phyloP scores from a whole-genome alignment of 805 yeast genomes.

The Cyberlindnera petersonii region DNA sequence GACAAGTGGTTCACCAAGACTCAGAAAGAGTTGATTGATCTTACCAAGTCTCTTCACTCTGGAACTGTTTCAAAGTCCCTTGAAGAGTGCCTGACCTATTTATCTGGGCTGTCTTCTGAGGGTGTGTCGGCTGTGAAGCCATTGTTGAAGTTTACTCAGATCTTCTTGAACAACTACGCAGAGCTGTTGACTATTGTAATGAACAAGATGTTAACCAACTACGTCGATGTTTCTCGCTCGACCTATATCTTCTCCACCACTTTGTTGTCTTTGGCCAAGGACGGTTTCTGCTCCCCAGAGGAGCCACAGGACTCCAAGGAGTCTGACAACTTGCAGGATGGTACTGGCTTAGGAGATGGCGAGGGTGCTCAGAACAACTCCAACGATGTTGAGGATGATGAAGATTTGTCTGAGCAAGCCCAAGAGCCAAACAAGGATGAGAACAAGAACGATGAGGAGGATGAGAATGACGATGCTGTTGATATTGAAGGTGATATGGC shows the following conservation, averaged over 20 bases:
- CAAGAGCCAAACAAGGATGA: slow-evolving; percentile 73
- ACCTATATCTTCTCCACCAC: slow-evolving; percentile 53
- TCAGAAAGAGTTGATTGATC: slow-evolving; percentile 41
- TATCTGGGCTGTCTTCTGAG: slow-evolving; percentile 36
- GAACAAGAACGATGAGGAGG: slow-evolving; percentile 57
- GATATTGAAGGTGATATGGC: slow-evolving; percentile 98
- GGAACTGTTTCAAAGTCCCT: slow-evolving; percentile 35
- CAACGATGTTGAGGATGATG: slow-evolving; percentile 87
- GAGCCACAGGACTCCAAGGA: slow-evolving; percentile 59
- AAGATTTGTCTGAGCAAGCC: slow-evolving; percentile 69
- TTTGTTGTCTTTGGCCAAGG: slow-evolving; percentile 58
- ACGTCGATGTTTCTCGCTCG: slow-evolving; percentile 54
- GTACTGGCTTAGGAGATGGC: slow-evolving; percentile 93
- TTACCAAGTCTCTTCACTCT: slow-evolving; percentile 42
- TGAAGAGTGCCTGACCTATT: slow-evolving; percentile 31
- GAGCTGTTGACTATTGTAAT: slow-evolving; percentile 44
- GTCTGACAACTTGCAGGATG: slow-evolving; percentile 70
- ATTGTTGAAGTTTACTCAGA: slow-evolving; percentile 52
- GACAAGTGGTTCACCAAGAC: slow-evolving; percentile 65
- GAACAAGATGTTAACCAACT: slow-evolving; percentile 43
- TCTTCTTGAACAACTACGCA: slow-evolving; percentile 59
- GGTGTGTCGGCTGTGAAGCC: slow-evolving; percentile 42
- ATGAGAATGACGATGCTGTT: slow-evolving; percentile 80
- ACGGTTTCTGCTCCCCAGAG: slow-evolving; percentile 93
- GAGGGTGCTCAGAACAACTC: slow-evolving; percentile 78